Percentiles rank a stretch among this genome's conserved stretches.
Conservation (phyloP, 345 rosid species). For the Populus pruinosa region DNA sequence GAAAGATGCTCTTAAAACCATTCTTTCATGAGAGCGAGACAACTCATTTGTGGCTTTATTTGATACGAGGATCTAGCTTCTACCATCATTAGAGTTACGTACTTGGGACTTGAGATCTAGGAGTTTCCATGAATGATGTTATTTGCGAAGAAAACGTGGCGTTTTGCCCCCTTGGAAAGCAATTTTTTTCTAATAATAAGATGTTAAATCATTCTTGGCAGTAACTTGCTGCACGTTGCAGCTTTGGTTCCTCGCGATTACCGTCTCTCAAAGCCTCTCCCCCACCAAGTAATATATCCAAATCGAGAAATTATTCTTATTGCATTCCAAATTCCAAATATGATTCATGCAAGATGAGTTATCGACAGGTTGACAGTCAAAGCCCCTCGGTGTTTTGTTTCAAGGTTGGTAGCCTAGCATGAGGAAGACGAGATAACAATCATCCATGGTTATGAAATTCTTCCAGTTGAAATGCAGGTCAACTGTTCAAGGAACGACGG, state of each 20-base stretch:
- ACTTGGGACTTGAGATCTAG: background rate
- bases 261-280: background rate
- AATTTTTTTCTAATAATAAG: no score
- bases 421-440: background rate
- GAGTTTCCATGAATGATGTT: background rate
- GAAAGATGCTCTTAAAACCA: conserved; percentile 56
- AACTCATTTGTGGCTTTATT: background rate
- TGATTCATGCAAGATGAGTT: no score
- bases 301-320: no score
- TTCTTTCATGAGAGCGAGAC: conserved; percentile 23
- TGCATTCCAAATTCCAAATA: no score
- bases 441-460: background rate
- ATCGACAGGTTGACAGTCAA: background rate
- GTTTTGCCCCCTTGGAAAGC: background rate
- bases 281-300: background rate
- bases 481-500: background rate
- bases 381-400: no score
- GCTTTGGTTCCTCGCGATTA: background rate
- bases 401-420: background rate
- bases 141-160: background rate
- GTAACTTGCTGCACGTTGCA: background rate
- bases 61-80: background rate
- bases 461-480: background rate
- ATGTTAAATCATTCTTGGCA: background rate
- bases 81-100: background rate